Conservation (phyloP, 164 flowering plant species). For the Sedum album region DNA sequence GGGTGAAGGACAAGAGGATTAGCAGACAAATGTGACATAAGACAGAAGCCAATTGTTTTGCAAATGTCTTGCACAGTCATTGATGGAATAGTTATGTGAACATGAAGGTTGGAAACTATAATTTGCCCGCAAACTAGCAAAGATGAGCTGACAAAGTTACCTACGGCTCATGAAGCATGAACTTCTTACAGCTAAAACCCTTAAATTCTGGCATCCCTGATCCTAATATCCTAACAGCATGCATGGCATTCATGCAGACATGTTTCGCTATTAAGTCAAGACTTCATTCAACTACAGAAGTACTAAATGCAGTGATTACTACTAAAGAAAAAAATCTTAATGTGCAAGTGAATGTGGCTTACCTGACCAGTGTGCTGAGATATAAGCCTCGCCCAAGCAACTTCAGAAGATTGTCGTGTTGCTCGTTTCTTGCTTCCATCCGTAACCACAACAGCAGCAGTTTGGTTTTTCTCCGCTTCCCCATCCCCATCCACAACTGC, state of each 20-base stretch:
- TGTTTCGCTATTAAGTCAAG: neutral
- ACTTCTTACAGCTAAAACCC: neutral
- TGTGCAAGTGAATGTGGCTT: slow-evolving; percentile 6
- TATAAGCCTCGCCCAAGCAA: slow-evolving; percentile 76
- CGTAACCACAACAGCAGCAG: slow-evolving; percentile 15
- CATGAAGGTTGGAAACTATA: neutral
- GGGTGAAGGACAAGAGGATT: neutral
- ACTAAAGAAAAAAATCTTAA: too few relatives aligned
- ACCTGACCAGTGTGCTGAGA: slow-evolving; percentile 64
- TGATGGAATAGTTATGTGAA: neutral
- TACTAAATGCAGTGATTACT: too few relatives aligned
- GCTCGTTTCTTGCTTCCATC: slow-evolving; percentile 32
- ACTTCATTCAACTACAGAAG: neutral
- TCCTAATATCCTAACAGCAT: neutral
- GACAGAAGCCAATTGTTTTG: neutral
- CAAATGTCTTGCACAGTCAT: neutral
- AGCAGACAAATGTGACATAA: neutral
- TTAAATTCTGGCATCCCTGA: too few relatives aligned
- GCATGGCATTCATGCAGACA: neutral
- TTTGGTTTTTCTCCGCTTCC: slow-evolving; percentile 27
- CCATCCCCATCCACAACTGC: slow-evolving; percentile 13
- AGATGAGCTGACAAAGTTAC: neutral
- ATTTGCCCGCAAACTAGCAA: neutral
- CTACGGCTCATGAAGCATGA: neutral
- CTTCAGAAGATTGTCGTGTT: slow-evolving; percentile 21